Base-by-base conservation (phyloP, 2,329 filamentous ascomycete species). In the Arthroderma sp. region DNA sequence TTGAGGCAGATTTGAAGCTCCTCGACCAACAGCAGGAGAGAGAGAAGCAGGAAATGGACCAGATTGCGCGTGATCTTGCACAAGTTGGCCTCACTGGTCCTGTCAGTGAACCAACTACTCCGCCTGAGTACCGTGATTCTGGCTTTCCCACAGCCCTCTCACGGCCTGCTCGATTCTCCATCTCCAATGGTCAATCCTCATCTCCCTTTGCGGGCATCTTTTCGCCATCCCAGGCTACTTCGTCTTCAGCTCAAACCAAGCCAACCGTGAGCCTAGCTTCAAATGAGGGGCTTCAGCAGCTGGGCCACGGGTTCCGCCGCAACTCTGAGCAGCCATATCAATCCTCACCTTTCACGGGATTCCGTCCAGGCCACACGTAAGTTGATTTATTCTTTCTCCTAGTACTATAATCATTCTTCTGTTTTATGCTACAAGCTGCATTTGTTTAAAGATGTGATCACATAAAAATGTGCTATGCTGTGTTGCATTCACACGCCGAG, bases 101-200 rank as follows among this genome's bases (percentile, higher is more conserved):
- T 56, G 85, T 93, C 60, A 94, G 85, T 55, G 89, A 96, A 66
- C 91, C 91, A 10, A 95, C 91, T 1, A 98, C 91, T 22, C 91
- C 91, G 22, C 91, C 91, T 30, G 91, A 96, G 63, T 89, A 91
- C 62, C 81, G 80, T 55, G 86, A 94, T 52, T 78, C 77, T 49
- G 81, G 81, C 37, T 89, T 94, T 57, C 80, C 83, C 45, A 80
- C 79, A 56, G 79, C 83, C 53, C 84, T 91, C 59, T 86, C 85
- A 45, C 79, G 86, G 36, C 84, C 86, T 37, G 88, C 88, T 61
- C 78, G 88, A 50, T 89, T 94, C 68, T 94, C 89, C 44, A 83
- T 84, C 49, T 88, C 87, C 33, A 91, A 85, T 67, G 72, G 95
- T 57, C 82, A 83, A 38, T 89, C 86, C 32, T 83, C 86, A 37